These are phyloP conservation scores for Dimargaris cristalligena DNA, from an alignment of 192 early-diverging fungal genomes.

Conservation along the genomic window DNA sequence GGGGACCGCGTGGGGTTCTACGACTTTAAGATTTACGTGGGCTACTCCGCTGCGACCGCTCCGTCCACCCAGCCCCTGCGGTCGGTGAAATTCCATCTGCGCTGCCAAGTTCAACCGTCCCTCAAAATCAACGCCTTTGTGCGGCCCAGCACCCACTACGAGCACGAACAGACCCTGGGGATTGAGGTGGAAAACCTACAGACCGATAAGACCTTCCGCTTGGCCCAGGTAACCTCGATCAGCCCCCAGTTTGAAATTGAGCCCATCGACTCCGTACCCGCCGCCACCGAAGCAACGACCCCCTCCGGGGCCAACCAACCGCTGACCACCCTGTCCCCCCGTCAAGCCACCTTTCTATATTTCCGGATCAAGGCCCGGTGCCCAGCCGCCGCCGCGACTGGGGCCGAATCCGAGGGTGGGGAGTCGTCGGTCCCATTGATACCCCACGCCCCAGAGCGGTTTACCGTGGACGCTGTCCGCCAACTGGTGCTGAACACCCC, in stretches of 20 bases:
- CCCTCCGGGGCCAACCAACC: background rate
- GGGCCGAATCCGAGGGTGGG: background rate
- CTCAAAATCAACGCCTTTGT: constrained; percentile 91
- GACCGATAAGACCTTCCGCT: constrained; percentile 17
- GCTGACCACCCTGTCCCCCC: background rate
- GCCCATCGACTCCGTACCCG: background rate
- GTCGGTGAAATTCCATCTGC: constrained; percentile 20
- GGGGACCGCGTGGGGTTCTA: constrained; percentile 83
- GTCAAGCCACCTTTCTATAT: constrained; percentile 12
- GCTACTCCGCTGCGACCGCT: background rate
- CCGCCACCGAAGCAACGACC: background rate
- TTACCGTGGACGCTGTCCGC: constrained; percentile 26
- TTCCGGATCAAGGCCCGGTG: constrained; percentile 11
- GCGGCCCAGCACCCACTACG: constrained; percentile 49
- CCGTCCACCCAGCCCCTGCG: constrained; percentile 13
- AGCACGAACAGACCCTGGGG: constrained; percentile 79
- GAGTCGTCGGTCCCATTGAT: background rate
- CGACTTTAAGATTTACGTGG: constrained; percentile 21
- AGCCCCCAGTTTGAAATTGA: constrained; percentile 7
- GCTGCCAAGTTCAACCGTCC: constrained; percentile 59
- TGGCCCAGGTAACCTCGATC: constrained; percentile 23
- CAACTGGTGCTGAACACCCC: constrained; percentile 23
- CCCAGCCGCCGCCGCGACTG: background rate
- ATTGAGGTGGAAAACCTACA: constrained; percentile 56
- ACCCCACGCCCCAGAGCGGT: constrained; percentile 23